Evolutionary conservation across 371 early-diverging fungal species (phyloP).

Genomic region (Lichtheimia hyalospora): DNA sequence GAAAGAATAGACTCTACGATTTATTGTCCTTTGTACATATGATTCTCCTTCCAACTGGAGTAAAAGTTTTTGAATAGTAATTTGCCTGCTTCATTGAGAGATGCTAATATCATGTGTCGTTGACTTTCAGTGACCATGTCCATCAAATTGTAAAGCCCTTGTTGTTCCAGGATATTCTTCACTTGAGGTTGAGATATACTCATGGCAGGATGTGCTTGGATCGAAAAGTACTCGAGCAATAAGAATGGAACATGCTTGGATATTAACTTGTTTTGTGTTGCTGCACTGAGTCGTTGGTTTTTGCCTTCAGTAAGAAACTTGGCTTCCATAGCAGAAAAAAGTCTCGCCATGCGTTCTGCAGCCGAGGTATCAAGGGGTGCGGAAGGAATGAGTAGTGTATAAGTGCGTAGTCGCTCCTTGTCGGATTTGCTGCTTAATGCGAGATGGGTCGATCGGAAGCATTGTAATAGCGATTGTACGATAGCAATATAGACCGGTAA

Average conservation of each 20-base stretch:
- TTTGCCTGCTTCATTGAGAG: conserved; percentile 60
- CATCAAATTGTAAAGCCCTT: conserved; percentile 66
- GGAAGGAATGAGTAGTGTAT: not conserved
- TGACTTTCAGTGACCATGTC: conserved; percentile 71
- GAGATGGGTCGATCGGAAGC: conserved; percentile 59
- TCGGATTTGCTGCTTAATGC: conserved; percentile 35
- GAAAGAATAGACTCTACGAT: conserved; percentile 2
- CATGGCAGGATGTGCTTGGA: conserved; percentile 61
- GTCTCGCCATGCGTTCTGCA: conserved; percentile 2
- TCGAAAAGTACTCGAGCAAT: conserved; percentile 62
- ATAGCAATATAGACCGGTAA: conserved; percentile 50
- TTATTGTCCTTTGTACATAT: conserved; percentile 66
- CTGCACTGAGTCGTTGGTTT: not conserved
- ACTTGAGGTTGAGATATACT: conserved; percentile 49
- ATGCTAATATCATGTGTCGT: conserved; percentile 65
- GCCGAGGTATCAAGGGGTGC: conserved; percentile 15
- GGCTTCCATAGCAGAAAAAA: conserved; percentile 1
- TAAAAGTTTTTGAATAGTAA: conserved; percentile 57
- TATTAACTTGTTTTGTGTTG: conserved; percentile 44
- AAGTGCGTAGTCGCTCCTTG: not conserved
- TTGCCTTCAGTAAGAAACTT: conserved; percentile 7
- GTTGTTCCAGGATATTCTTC: conserved; percentile 53
- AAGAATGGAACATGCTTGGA: conserved; percentile 71
- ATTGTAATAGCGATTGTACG: conserved; percentile 51
- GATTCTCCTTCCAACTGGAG: conserved; percentile 55